These are phyloP conservation scores for Hyaloscypha bicolor DNA, from an alignment of 495 filamentous ascomycete genomes.

Conservation along the genomic window DNA sequence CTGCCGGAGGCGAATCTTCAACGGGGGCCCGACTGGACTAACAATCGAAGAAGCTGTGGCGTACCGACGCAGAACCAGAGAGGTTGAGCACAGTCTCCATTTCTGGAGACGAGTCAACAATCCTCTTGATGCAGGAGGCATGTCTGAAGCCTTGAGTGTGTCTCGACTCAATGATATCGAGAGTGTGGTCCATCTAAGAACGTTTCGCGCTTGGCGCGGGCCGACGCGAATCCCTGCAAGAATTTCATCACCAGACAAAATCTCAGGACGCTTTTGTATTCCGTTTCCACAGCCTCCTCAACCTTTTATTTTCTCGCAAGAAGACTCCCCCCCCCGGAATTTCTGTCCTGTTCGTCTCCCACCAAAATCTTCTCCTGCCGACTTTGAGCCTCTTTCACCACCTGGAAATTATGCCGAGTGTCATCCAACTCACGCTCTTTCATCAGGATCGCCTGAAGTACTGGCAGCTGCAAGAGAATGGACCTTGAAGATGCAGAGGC, in stretches of 20 bases:
- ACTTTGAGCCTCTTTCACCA: slow-evolving; percentile 6
- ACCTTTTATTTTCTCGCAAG: neutral
- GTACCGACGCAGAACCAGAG: slow-evolving; percentile 2
- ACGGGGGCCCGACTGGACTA: slow-evolving; percentile 2
- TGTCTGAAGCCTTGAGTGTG: slow-evolving; percentile 8
- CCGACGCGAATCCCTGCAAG: slow-evolving; percentile 23
- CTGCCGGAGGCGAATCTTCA: slow-evolving; percentile 60
- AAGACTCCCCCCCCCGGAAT: neutral
- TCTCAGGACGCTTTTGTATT: neutral
- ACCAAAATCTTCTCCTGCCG: neutral
- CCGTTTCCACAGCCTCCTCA: neutral
- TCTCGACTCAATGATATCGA: neutral
- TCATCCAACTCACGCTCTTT: neutral
- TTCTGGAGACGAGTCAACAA: slow-evolving; percentile 15
- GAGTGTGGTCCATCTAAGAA: neutral
- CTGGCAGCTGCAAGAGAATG: slow-evolving; percentile 20
- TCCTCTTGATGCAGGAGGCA: slow-evolving; percentile 36
- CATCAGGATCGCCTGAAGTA: slow-evolving; percentile 18
- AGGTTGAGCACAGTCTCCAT: slow-evolving; percentile 15
- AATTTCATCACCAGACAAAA: neutral
- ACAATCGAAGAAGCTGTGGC: slow-evolving; percentile 18
- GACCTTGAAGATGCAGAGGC: slow-evolving; percentile 27
- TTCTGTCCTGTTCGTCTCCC: neutral
- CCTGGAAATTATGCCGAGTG: slow-evolving; percentile 17
- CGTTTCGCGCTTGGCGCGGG: slow-evolving; percentile 13